Evolutionary conservation across 768 basidiomycete species (phyloP).

Genomic region (Tricholoma bakamatsutake): DNA sequence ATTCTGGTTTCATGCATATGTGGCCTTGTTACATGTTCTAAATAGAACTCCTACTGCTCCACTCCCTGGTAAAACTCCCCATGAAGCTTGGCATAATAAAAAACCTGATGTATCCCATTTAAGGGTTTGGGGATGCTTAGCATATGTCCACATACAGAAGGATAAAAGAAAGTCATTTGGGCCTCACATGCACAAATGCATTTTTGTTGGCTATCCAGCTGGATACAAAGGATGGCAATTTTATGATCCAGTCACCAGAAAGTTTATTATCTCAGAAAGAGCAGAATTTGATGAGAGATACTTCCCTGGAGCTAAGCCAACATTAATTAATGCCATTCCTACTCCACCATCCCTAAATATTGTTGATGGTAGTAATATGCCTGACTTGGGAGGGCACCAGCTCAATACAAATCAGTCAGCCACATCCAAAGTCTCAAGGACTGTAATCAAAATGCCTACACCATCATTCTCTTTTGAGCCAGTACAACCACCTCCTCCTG

Average conservation of each 20-base stretch:
- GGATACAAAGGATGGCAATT: conserved; percentile 21
- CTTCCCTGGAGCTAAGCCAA: conserved; percentile 18
- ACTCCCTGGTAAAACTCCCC: too few relatives aligned
- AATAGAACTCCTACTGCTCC: too few relatives aligned
- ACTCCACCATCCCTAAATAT: background rate
- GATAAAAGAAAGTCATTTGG: conserved; percentile 9
- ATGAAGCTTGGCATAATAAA: too few relatives aligned
- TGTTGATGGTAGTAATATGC: background rate
- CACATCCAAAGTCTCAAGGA: background rate
- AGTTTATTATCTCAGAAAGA: conserved; percentile 15
- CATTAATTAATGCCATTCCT: background rate
- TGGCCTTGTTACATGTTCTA: too few relatives aligned
- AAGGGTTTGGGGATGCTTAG: too few relatives aligned
- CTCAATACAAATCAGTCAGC: background rate
- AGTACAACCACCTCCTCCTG: too few relatives aligned
- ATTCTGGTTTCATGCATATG: too few relatives aligned
- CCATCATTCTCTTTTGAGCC: too few relatives aligned
- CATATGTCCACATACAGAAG: too few relatives aligned
- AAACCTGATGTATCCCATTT: too few relatives aligned
- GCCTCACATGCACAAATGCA: conserved; percentile 16
- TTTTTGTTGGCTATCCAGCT: conserved; percentile 25
- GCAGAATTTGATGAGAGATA: conserved; percentile 25
- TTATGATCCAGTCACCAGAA: conserved; percentile 16
- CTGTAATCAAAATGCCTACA: background rate
- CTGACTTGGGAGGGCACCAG: background rate